Percentiles rank a stretch among this genome's conserved stretches.
Evolutionary conservation across 495 filamentous ascomycete genomes (phyloP).

Genomic region (Hyaloscypha bicolor): DNA sequence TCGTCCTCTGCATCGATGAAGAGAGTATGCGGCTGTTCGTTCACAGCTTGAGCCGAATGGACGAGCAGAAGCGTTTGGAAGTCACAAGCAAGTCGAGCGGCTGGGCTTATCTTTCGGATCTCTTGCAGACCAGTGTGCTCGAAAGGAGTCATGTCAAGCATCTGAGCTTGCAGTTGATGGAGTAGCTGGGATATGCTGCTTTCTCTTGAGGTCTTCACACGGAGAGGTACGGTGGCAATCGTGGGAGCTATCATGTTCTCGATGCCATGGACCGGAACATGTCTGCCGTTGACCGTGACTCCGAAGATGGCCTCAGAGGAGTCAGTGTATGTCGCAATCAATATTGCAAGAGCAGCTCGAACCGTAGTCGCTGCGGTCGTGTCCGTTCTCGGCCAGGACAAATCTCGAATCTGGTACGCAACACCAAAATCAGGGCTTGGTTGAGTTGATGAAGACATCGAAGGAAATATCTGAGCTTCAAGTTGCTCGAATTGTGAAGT

Average conservation of each 20-base stretch:
- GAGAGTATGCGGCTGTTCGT: background rate
- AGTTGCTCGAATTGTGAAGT: background rate
- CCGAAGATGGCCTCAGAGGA: constrained; percentile 48
- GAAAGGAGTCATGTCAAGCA: background rate
- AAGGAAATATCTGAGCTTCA: background rate
- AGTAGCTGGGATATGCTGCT: background rate
- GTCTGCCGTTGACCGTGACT: background rate
- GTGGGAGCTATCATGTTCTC: constrained; percentile 3
- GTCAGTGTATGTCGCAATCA: background rate
- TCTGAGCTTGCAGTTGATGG: background rate
- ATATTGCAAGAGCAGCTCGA: background rate
- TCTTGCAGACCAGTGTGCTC: background rate
- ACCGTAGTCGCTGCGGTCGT: background rate
- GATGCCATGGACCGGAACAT: constrained; percentile 7
- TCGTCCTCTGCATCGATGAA: background rate
- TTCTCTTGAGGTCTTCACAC: background rate
- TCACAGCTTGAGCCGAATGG: background rate
- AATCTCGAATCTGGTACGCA: constrained; percentile 3
- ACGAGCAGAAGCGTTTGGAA: background rate
- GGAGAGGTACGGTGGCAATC: constrained; percentile 12
- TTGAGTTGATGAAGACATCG: background rate
- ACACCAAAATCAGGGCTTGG: background rate
- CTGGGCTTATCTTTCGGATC: background rate
- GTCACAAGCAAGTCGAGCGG: background rate
- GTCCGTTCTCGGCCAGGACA: background rate